These are phyloP conservation scores for Penicillium waksmanii DNA, from an alignment of 495 filamentous ascomycete species.

Conservation along the genomic window DNA sequence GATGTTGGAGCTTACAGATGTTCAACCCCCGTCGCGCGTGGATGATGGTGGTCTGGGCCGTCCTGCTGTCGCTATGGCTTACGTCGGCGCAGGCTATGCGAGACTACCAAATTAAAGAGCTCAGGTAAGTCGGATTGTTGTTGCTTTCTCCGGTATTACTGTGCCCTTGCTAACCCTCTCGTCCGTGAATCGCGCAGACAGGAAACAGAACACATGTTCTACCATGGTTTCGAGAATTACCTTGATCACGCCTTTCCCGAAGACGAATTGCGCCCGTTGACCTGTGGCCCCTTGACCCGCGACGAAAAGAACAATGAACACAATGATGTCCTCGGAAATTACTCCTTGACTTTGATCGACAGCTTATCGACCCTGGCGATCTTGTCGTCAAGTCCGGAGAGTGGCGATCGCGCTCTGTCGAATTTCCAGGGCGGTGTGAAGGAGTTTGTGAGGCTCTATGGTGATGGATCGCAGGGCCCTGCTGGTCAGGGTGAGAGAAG, in stretches of 20 bases:
- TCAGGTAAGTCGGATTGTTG: constrained; percentile 34
- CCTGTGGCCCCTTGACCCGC: constrained; percentile 80
- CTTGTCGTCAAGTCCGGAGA: constrained; percentile 70
- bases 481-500: constrained; percentile 71
- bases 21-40: constrained; percentile 41
- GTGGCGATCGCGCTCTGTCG: constrained; percentile 61
- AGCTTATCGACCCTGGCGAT: constrained; percentile 93
- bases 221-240: constrained; percentile 96
- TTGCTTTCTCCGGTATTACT: not conserved
- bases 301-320: constrained; percentile 82
- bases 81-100: constrained; percentile 46
- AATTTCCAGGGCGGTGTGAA: constrained; percentile 83
- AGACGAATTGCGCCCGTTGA: constrained; percentile 90
- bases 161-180: constrained; percentile 15
- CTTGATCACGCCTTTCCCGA: constrained; percentile 93
- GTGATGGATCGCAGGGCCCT: constrained; percentile 74
- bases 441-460: constrained; percentile 82
- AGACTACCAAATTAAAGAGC: constrained; percentile 40
- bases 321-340: constrained; percentile 96
- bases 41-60: constrained; percentile 42
- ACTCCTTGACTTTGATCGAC: constrained; percentile 93
- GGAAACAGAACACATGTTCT: constrained; percentile 92
- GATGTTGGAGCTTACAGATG: constrained; percentile 48
- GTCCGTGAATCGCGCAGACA: constrained; percentile 47
- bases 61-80: constrained; percentile 47